phyloP scores from a whole-genome alignment of 176 grass and related monocot genomes.

The Areca catechu region DNA sequence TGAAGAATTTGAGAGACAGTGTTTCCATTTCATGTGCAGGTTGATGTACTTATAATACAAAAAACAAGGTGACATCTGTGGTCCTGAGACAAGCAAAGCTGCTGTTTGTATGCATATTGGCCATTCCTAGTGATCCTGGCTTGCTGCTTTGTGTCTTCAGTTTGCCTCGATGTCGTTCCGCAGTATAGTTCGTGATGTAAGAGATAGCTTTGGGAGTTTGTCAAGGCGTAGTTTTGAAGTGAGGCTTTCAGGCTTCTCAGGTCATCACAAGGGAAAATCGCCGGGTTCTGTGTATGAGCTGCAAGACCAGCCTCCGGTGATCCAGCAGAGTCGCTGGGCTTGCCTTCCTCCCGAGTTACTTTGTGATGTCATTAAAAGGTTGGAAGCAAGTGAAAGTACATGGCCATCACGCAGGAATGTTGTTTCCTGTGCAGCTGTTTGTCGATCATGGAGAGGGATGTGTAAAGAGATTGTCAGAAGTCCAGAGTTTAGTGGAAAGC shows the following conservation, averaged over 20 bases:
- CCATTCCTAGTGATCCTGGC: too few species aligned
- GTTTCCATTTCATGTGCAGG: too few species aligned
- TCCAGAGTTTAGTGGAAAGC: constrained; percentile 81
- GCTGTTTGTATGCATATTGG: neutral
- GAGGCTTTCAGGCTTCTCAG: constrained; percentile 60
- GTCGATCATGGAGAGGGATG: constrained; percentile 95
- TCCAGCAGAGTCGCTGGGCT: constrained; percentile 71
- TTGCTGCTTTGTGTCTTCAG: constrained; percentile 20
- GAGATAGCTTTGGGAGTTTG: constrained; percentile 77
- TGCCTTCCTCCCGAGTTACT: constrained; percentile 88
- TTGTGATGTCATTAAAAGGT: constrained; percentile 62
- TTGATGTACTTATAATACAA: too few species aligned
- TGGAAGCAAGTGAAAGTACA: constrained; percentile 67
- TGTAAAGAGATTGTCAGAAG: constrained; percentile 90
- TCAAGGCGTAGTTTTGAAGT: constrained; percentile 87
- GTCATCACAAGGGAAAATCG: constrained; percentile 45
- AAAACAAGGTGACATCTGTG: too few species aligned
- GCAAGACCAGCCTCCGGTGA: constrained; percentile 31
- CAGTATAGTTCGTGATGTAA: constrained; percentile 86
- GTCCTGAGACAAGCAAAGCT: neutral
- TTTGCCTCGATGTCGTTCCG: constrained; percentile 75
- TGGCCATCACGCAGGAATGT: constrained; percentile 88
- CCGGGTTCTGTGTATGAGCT: constrained; percentile 55
- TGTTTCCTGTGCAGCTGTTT: constrained; percentile 80
- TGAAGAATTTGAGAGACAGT: too few species aligned